Evolutionary conservation across 2,329 filamentous ascomycete genomes (phyloP), one percentile per base, ranked within the genome.

Genomic region (Diaporthe citri): DNA sequence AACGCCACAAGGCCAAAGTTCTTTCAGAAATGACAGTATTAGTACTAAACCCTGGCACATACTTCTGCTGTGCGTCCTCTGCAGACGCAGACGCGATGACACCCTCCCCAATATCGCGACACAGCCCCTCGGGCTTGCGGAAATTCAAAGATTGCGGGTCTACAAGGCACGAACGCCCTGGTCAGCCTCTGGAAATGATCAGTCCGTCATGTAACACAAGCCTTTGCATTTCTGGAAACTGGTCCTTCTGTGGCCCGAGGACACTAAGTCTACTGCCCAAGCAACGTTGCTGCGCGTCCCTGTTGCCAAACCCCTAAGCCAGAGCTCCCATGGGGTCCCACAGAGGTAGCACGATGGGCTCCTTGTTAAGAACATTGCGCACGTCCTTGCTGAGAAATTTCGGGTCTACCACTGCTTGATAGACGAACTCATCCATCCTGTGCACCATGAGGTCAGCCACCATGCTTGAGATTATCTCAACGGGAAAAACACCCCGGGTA

Each of bases 381-480:
- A 97, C 87, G 79, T 93, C 91, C 80, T 90, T 89, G 72, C 86
- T 87, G 71, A 93, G 87, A 80, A 93, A 92, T 20, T 87, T 88
- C 0, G 93, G 92, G 81, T 97, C 94, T 8, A 97, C 91, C 20
- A 97, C 95, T 10, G 93, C 94, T 86, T 97, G 95, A 81, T 96
- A 97, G 57, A 93, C 91, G 85, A 95, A 97, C 84, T 94, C 88
- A 76, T 94, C 91, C 90, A 94, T 92, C 75, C 74, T 74, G 36
- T 51, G 36, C 20, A 52, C 22, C 36, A 34, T 15, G 12, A 13
- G 28, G 64, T 69, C 34, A 69, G 64, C 48, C n/a, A 17, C 15
- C 46, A 69, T 41, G 48, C 46, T 28, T 17, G 34, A n/a, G 3
- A 46, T 6, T 25, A 39, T 51, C 39, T 34, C n/a, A 10, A 20